Evolutionary conservation across 495 filamentous ascomycete genomes (phyloP).

Genomic region (Astrocystis sublimbata): DNA sequence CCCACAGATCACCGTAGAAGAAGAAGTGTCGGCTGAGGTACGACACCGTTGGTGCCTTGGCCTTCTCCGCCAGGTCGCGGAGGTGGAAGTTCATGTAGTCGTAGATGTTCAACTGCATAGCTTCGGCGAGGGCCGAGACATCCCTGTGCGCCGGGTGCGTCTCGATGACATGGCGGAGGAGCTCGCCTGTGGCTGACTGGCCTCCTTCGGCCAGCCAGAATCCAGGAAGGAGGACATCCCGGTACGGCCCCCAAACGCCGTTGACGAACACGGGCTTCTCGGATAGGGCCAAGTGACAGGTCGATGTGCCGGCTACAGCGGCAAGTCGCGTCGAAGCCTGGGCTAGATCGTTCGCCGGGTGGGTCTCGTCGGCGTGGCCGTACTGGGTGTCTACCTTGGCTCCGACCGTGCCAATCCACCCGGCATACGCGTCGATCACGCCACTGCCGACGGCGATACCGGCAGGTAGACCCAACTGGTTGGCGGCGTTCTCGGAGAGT

Average conservation of each 20-base stretch:
- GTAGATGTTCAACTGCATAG: conserved; percentile 81
- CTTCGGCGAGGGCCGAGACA: conserved; percentile 71
- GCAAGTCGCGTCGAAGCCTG: conserved; percentile 94
- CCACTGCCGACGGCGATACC: conserved; percentile 93
- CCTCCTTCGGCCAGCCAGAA: conserved; percentile 98
- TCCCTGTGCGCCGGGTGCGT: conserved; percentile 87
- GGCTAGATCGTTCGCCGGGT: conserved; percentile 71
- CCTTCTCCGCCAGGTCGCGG: conserved; percentile 66
- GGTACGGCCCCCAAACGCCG: conserved; percentile 95
- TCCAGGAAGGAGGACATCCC: conserved; percentile 84
- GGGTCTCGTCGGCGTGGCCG: conserved; percentile 59
- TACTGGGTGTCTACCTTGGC: conserved; percentile 76
- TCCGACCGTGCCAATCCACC: conserved; percentile 98
- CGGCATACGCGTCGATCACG: conserved; percentile 97
- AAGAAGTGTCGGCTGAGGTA: conserved; percentile 90
- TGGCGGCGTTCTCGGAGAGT: conserved; percentile 78
- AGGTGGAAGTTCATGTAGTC: conserved; percentile 92
- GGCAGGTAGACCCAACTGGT: conserved; percentile 78
- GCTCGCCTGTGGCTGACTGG: conserved; percentile 91
- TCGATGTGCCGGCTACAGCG: conserved; percentile 95
- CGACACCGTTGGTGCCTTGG: conserved; percentile 71
- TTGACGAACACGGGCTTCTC: conserved; percentile 84
- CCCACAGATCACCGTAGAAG: conserved; percentile 98
- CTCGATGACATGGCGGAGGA: conserved; percentile 90
- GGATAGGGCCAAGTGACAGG: conserved; percentile 96